Conservation (phyloP, 1,284 basidiomycete genomes). For the Kalmanozyma brasiliensis region DNA sequence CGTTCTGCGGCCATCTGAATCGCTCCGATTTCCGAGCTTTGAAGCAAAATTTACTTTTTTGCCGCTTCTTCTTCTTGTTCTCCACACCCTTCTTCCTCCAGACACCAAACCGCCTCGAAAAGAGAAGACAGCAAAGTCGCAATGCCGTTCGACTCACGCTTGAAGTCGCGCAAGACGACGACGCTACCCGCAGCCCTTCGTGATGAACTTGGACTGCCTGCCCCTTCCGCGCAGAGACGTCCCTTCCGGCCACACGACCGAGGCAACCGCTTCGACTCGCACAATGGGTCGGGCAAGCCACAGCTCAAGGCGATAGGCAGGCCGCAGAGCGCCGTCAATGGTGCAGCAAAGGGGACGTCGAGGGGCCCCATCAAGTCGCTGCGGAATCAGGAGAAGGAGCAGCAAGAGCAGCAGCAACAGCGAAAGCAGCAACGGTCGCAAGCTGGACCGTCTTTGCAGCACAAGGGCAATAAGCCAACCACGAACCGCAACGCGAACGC, state of each 20-base stretch:
- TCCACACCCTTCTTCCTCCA: neutral
- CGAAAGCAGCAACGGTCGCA: conserved; percentile 9
- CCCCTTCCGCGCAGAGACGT: conserved; percentile 16
- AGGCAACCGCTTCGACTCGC: conserved; percentile 10
- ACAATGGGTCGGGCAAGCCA: conserved; percentile 7
- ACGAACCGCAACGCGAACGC: neutral
- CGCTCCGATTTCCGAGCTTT: conserved; percentile 24
- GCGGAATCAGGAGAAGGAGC: conserved; percentile 46
- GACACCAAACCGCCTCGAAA: neutral
- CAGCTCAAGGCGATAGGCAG: conserved; percentile 32
- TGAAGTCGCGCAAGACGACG: conserved; percentile 52
- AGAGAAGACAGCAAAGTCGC: too few species aligned
- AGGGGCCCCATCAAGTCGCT: conserved; percentile 38
- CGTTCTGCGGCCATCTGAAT: too few species aligned
- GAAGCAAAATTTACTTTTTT: conserved; percentile 17
- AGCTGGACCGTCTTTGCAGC: neutral
- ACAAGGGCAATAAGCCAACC: neutral
- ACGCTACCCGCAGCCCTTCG: conserved; percentile 58
- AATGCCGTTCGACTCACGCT: conserved; percentile 45
- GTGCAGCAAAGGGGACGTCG: conserved; percentile 12
- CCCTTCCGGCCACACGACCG: conserved; percentile 25
- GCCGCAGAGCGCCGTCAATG: conserved; percentile 21
- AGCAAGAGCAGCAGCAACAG: conserved; percentile 15
- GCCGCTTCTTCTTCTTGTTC: conserved; percentile 6
- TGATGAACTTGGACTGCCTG: conserved; percentile 61